Conservation (phyloP, 2,329 filamentous ascomycete species). For the Podosphaera xanthii region DNA sequence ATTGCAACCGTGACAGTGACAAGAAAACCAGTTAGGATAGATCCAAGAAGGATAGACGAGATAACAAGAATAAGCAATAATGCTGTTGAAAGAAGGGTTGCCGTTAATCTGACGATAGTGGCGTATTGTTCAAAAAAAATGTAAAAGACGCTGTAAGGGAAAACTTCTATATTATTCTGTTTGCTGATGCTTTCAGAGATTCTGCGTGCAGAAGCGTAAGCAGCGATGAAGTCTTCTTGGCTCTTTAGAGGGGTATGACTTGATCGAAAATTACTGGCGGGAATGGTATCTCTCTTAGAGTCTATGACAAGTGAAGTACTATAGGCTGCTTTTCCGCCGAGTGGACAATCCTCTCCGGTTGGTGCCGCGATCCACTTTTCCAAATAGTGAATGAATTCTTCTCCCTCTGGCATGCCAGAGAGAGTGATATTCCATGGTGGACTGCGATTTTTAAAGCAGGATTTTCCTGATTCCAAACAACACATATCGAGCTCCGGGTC, state of each 20-base stretch:
- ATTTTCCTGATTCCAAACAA: slow-evolving; percentile 22
- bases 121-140: slow-evolving; percentile 98
- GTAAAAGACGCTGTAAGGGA: slow-evolving; percentile 94
- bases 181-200: slow-evolving; percentile 57
- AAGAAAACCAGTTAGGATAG: slow-evolving; percentile 54
- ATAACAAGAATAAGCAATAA: slow-evolving; percentile 69
- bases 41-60: slow-evolving; percentile 62
- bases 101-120: slow-evolving; percentile 59
- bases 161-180: slow-evolving; percentile 57
- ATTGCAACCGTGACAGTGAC: slow-evolving; percentile 76
- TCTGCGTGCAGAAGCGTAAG: slow-evolving; percentile 71
- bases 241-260: slow-evolving; percentile 69
- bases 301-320: slow-evolving; percentile 66
- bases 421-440: slow-evolving; percentile 81
- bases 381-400: slow-evolving; percentile 77
- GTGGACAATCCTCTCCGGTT: slow-evolving; percentile 62
- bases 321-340: slow-evolving; percentile 77
- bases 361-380: slow-evolving; percentile 62
- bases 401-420: slow-evolving; percentile 71
- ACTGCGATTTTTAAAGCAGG: slow-evolving; percentile 57
- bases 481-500: slow-evolving; percentile 54
- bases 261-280: slow-evolving; percentile 78
- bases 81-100: slow-evolving; percentile 57
- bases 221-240: slow-evolving; percentile 79
- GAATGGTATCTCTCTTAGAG: slow-evolving; percentile 38